Percentiles rank a stretch among this genome's conserved stretches.
phyloP scores from a whole-genome alignment of 2,329 filamentous ascomycete genomes.

The Chrysoporthe puriensis region DNA sequence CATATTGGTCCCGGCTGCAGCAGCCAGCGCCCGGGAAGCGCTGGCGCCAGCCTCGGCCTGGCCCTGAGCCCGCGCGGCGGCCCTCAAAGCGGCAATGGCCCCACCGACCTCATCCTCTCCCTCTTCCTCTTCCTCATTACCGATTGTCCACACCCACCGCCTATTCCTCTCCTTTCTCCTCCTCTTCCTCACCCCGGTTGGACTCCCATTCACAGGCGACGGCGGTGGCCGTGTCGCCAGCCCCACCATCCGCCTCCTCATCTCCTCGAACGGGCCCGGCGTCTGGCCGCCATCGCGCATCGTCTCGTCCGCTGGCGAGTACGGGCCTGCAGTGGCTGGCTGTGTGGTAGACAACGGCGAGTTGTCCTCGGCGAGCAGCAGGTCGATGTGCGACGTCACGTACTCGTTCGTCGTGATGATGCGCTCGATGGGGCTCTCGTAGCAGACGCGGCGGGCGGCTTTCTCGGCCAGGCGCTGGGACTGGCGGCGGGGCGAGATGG shows the following conservation, averaged over 20 bases:
- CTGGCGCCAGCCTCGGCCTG: constrained; percentile 30
- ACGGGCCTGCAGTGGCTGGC: not conserved
- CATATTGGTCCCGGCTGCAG: not conserved
- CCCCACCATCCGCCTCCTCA: constrained; percentile 60
- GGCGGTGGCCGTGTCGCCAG: constrained; percentile 47
- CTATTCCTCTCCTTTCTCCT: constrained; percentile 65
- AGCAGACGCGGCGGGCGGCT: constrained; percentile 60
- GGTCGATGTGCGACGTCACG: constrained; percentile 65
- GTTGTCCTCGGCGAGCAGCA: constrained; percentile 58
- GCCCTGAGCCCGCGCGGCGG: constrained; percentile 27
- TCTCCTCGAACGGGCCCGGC: constrained; percentile 66
- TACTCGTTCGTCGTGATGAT: constrained; percentile 67
- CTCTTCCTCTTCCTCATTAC: constrained; percentile 50
- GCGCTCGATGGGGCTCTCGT: constrained; percentile 65
- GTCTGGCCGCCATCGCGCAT: constrained; percentile 63
- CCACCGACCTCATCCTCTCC: constrained; percentile 48
- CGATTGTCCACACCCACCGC: constrained; percentile 70
- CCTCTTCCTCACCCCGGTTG: constrained; percentile 52
- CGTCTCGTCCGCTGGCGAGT: not conserved
- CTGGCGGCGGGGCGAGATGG: constrained; percentile 56
- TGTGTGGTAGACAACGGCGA: constrained; percentile 47
- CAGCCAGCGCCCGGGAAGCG: not conserved
- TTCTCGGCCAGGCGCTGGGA: constrained; percentile 59
- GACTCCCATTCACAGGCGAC: constrained; percentile 49
- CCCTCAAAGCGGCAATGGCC: constrained; percentile 46